Conservation (phyloP, 1,284 basidiomycete species). For the Malassezia equina region DNA sequence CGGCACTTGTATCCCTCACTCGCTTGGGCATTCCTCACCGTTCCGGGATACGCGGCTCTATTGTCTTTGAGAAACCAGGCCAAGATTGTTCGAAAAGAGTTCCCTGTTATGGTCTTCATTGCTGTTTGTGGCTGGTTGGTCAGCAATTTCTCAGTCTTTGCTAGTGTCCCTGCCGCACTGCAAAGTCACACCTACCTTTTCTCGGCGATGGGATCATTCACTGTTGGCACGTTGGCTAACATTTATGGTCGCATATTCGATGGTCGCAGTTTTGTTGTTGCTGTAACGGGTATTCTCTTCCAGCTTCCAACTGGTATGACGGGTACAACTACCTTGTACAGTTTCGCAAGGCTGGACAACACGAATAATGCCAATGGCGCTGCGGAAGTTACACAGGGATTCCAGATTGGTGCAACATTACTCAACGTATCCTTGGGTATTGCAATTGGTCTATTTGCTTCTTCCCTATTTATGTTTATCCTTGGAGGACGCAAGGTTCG, state of each 20-base stretch:
- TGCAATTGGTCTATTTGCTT: conserved; percentile 42
- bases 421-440: conserved; percentile 44
- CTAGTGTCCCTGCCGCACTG: conserved; percentile 1
- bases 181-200: conserved; percentile 39
- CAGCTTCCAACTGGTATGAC: conserved; percentile 71
- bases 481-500: conserved; percentile 33
- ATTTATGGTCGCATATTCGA: conserved; percentile 69
- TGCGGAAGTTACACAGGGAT: conserved; percentile 19
- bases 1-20: background rate
- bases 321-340: background rate
- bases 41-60: conserved; percentile 65
- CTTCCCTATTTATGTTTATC: conserved; percentile 37
- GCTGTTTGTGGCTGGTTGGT: conserved; percentile 63
- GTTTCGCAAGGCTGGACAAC: background rate
- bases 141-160: conserved; percentile 20
- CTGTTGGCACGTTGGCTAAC: conserved; percentile 72
- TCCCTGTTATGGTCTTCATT: conserved; percentile 59
- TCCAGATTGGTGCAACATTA: conserved; percentile 23
- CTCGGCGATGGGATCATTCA: conserved; percentile 58
- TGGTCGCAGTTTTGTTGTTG: conserved; percentile 65
- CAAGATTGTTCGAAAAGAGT: conserved; percentile 59
- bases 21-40: conserved; percentile 58
- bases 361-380: too few relatives aligned
- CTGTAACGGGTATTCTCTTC: conserved; percentile 61
- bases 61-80: conserved; percentile 69